Evolutionary conservation across 2,329 filamentous ascomycete species (phyloP), one percentile per base, ranked within the genome.

Genomic region (Aspergillus oerlinghausenensis): DNA sequence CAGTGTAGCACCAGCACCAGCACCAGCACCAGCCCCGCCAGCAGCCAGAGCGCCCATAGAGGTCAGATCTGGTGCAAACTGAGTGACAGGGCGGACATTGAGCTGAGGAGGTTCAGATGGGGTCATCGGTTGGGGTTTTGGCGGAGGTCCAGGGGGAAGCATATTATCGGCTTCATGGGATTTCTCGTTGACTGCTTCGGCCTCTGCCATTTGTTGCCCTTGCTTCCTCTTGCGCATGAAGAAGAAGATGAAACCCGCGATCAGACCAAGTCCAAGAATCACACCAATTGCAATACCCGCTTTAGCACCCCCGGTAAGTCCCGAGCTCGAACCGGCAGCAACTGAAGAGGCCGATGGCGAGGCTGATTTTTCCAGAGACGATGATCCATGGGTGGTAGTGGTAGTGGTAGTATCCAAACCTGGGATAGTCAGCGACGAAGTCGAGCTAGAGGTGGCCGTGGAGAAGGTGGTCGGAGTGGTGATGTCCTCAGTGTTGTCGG

Each of bases 261-360:
- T 70, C 2, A 87, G 73, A 32, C 87, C 83, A 26, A 96, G 65
- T 50, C 84, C 84, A 6, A 88, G 79, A 32, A 97, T 75, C 50
- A 95, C 84, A 67, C 92, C 92, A 69, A 97, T 86, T 5, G 88
- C 90, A 60, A 97, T 83, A 58, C 94, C 94, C 47, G 91, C 92
- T 74, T 91, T 94, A 29, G 76, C 79, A 52, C 77, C 77, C 17
- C 69, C 67, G 2, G 75, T 73, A 58, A 81, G 66, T 14, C 43
- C 43, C 19, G 43, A 26, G 23, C 11, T 25, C 10, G 43, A 47
- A 17, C 77, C 77, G 19, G 60, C 58, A n/a, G 73, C 69, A 14
- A 63, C 58, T 19, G 67, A 43, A 23, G 64, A 49, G 14, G 69
- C 59, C 29, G 67, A 59, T 4, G 68, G 59, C 56, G 67, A 65